A percentile compares a stretch with the other conserved stretches of the same genome.
phyloP scores from a whole-genome alignment of 345 rosid species.

The Citrus hindsii region DNA sequence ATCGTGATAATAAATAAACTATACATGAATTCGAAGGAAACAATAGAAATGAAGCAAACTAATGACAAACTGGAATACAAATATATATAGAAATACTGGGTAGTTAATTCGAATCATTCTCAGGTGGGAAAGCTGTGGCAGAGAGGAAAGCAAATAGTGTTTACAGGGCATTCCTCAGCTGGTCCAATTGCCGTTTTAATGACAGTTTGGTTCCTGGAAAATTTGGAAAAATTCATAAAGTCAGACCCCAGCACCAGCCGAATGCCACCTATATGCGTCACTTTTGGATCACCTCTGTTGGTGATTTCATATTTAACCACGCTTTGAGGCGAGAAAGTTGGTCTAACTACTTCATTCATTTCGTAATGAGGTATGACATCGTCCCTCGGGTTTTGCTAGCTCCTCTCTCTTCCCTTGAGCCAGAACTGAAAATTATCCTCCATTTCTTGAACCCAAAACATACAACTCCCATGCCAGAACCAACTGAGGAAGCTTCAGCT shows the following conservation, averaged over 20 bases:
- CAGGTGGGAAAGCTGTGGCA: constrained; percentile 48
- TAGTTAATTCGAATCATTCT: neutral
- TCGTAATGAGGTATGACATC: constrained; percentile 61
- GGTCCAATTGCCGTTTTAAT: constrained; percentile 72
- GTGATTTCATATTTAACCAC: constrained; percentile 54
- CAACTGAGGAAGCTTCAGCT: neutral
- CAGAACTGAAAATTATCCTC: constrained; percentile 30
- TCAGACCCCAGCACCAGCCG: neutral
- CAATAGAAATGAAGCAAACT: neutral
- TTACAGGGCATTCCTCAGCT: constrained; percentile 82
- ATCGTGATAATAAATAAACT: neutral
- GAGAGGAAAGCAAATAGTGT: constrained; percentile 47
- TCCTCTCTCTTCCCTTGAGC: constrained; percentile 35
- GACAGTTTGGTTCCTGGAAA: constrained; percentile 62
- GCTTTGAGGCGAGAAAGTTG: constrained; percentile 72
- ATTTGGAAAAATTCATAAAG: constrained; percentile 1
- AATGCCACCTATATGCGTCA: constrained; percentile 45
- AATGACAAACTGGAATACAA: neutral
- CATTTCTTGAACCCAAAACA: constrained; percentile 8
- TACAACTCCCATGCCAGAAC: neutral
- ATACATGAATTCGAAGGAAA: neutral
- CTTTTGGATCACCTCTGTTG: constrained; percentile 88
- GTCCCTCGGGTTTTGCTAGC: constrained; percentile 68
- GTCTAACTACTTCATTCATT: constrained; percentile 58
- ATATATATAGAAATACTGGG: neutral